Evolutionary conservation across 768 basidiomycete species (phyloP).

Genomic region (Calvatia gigantea): DNA sequence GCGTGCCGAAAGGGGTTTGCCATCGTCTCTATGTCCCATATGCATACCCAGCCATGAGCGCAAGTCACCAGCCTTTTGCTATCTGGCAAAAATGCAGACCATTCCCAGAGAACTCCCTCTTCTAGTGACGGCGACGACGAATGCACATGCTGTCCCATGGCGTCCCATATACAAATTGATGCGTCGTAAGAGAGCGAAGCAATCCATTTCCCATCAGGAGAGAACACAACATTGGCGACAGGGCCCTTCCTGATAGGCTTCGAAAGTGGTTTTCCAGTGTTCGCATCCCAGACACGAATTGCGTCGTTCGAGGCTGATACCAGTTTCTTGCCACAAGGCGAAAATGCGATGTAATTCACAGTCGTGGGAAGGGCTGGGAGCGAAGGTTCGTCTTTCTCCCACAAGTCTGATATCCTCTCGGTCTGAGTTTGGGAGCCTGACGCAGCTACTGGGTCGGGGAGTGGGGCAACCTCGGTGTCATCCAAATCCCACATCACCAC

Average conservation of each 20-base stretch:
- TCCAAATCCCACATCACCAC: constrained; percentile 19
- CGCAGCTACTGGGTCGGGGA: constrained; percentile 1
- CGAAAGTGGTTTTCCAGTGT: constrained; percentile 10
- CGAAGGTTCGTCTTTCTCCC: no score
- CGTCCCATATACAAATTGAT: constrained; percentile 14
- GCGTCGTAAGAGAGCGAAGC: constrained; percentile 18
- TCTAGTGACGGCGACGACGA: background rate
- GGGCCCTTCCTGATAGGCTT: constrained; percentile 6
- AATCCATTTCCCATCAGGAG: constrained; percentile 15
- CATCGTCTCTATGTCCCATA: constrained; percentile 10
- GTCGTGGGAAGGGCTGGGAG: no score
- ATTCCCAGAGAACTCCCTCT: background rate
- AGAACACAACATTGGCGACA: constrained; percentile 18
- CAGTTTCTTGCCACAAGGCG: constrained; percentile 20
- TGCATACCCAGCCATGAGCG: background rate
- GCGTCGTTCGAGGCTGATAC: constrained; percentile 32
- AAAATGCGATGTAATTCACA: no score
- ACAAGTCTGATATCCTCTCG: no score
- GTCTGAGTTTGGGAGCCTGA: no score
- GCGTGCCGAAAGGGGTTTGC: background rate
- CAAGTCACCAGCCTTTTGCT: background rate
- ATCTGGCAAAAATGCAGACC: background rate
- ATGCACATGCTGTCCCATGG: background rate
- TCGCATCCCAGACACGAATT: constrained; percentile 16
- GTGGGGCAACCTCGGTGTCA: constrained; percentile 1